Percentiles rank a stretch among this genome's conserved stretches.
phyloP scores from a whole-genome alignment of 495 filamentous ascomycete genomes.

The Bryoglossum gracile region DNA sequence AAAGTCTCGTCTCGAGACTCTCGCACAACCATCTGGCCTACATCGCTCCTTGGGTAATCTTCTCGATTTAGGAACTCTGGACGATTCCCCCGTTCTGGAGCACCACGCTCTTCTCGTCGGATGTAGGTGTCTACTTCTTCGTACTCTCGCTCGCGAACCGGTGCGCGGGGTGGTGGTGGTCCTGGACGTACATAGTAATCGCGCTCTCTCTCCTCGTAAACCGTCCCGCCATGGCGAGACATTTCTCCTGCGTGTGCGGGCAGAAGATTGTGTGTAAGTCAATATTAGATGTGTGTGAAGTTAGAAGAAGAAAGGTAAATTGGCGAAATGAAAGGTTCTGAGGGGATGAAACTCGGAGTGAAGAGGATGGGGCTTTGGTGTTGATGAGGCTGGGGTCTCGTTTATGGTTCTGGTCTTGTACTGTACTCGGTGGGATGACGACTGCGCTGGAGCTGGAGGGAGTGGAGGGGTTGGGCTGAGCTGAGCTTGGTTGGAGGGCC shows the following conservation, averaged over 20 bases:
- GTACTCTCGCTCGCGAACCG: conserved; percentile 17
- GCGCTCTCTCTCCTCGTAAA: conserved; percentile 18
- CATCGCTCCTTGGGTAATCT: conserved; percentile 37
- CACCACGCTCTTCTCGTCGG: conserved; percentile 32
- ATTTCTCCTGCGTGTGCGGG: conserved; percentile 7
- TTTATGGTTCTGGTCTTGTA: neutral
- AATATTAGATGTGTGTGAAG: neutral
- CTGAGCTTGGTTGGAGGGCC: conserved; percentile 1
- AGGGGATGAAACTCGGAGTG: neutral
- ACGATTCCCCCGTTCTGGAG: conserved; percentile 32
- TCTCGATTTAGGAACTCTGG: conserved; percentile 46
- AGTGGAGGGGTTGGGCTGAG: conserved; percentile 16
- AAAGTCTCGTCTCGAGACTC: conserved; percentile 27
- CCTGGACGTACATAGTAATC: conserved; percentile 10
- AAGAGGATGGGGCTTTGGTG: conserved; percentile 1
- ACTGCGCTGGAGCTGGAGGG: no score
- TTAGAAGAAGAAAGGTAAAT: neutral
- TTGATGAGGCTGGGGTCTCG: conserved; percentile 4
- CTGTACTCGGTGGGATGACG: conserved; percentile 14
- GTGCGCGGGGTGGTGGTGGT: conserved; percentile 9
- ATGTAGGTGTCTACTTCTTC: conserved; percentile 28
- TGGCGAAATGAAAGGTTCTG: conserved; percentile 1
- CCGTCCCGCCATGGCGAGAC: conserved; percentile 18
- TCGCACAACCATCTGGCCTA: conserved; percentile 40
- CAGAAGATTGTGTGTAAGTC: neutral